Conservation (phyloP, 2,329 filamentous ascomycete genomes). For the Cytospora chrysosperma region DNA sequence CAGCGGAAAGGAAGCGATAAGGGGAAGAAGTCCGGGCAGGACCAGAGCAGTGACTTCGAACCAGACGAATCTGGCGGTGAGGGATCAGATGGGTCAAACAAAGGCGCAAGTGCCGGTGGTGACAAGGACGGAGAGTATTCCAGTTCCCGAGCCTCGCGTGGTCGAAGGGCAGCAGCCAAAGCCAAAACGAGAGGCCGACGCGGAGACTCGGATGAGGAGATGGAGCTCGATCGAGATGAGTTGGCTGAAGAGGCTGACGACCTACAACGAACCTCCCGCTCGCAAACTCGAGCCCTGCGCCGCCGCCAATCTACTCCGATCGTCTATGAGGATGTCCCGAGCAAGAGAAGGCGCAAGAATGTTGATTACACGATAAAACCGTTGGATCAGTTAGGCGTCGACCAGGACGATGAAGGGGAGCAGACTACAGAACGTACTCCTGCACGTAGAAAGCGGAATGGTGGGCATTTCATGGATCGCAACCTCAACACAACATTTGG, state of each 20-base stretch:
- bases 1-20: conserved; percentile 30
- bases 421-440: conserved; percentile 63
- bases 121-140: conserved; percentile 47
- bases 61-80: conserved; percentile 59
- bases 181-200: conserved; percentile 47
- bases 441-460: conserved; percentile 64
- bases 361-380: conserved; percentile 87
- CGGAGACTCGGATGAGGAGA: conserved; percentile 55
- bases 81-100: conserved; percentile 40
- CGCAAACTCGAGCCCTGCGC: conserved; percentile 43
- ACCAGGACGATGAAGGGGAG: conserved; percentile 68
- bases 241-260: conserved; percentile 66
- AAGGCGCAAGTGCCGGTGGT: conserved; percentile 32
- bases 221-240: conserved; percentile 61
- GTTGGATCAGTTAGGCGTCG: conserved; percentile 69
- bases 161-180: conserved; percentile 41
- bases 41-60: conserved; percentile 62
- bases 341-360: conserved; percentile 53
- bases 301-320: conserved; percentile 56
- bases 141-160: conserved; percentile 51
- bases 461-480: conserved; percentile 64
- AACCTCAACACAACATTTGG: conserved; percentile 86
- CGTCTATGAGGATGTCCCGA: conserved; percentile 53
- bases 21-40: conserved; percentile 47
- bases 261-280: conserved; percentile 53